Conservation (phyloP, 345 rosid genomes). For the Ricinus communis region DNA sequence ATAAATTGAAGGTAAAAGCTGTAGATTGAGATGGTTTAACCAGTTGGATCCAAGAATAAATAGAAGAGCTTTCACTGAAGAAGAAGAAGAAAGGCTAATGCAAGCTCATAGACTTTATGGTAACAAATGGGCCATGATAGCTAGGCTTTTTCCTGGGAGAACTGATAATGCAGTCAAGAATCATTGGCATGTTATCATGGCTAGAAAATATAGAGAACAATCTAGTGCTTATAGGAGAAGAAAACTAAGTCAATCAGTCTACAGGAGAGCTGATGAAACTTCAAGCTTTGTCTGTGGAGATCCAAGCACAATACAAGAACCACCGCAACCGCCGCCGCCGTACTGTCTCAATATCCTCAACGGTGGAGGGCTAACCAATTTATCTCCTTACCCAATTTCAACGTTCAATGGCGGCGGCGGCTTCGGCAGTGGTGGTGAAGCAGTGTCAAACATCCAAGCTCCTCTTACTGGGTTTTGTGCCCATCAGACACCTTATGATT, state of each 20-base stretch:
- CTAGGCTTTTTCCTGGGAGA: slow-evolving; percentile 93
- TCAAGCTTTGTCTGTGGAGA: slow-evolving; percentile 31
- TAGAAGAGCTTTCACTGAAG: slow-evolving; percentile 83
- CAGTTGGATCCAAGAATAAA: slow-evolving; percentile 96
- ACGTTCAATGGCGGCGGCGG: no score
- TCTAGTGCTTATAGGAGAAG: slow-evolving; percentile 73
- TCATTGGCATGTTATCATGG: slow-evolving; percentile 99
- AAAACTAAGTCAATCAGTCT: slow-evolving; percentile 47
- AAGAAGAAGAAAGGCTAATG: slow-evolving; percentile 94
- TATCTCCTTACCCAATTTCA: no score
- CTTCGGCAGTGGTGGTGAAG: slow-evolving; percentile 17
- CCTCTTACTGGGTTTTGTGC: slow-evolving; percentile 28
- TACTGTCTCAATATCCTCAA: slow-evolving; percentile 25
- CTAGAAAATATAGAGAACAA: slow-evolving; percentile 90
- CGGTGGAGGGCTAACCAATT: slow-evolving; percentile 1
- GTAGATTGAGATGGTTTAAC: slow-evolving; percentile 94
- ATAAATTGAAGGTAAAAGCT: slow-evolving; percentile 69
- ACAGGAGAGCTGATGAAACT: slow-evolving; percentile 33
- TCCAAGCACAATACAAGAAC: slow-evolving; percentile 21
- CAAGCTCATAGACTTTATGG: slow-evolving; percentile 93
- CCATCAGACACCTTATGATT: slow-evolving; percentile 38
- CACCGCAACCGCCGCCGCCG: slow-evolving; percentile 17
- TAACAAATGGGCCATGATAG: slow-evolving; percentile 99
- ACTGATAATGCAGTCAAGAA: slow-evolving; percentile 99
- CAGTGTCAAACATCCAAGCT: slow-evolving; percentile 18